Base-by-base conservation (phyloP, 495 filamentous ascomycete genomes). In the Immersiella caudata region DNA sequence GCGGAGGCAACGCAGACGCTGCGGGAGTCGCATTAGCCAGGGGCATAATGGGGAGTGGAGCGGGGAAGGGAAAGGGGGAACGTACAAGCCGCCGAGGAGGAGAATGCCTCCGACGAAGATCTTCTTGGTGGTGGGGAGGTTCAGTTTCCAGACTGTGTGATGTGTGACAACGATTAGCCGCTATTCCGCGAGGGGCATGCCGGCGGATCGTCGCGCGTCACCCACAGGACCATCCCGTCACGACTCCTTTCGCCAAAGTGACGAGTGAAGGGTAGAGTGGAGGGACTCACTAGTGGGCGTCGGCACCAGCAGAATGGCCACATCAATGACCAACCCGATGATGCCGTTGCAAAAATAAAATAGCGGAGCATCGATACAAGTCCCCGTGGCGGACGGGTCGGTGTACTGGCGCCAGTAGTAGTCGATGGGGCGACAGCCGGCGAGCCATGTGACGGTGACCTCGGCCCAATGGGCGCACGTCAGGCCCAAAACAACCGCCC, bases 221-320 rank as follows among this genome's bases (percentile, higher is more conserved):
- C 51, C 14, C 51, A n/a, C 51, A 55, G 51, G 51, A 55, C 24
- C 20, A n/a, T 25, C 20, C 51, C 24, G 24, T 55, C 51, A 55
- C 51, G 9, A 55, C n/a, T n/a, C 14, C 20, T n/a, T 18, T 22
- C 20, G 51, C 20, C 9, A 55, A 6, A 18, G 51, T 18, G 49
- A 56, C 24, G 29, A 25, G 11, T 56, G 49, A 22, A 64, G 12
- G 12, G 16, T 5, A n/a, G 16, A 20, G 9, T 50, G 27, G 27
- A 24, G 29, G 8, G 16, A 67, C 70, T 46, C 33, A 69, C 70
- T 78, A 12, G 74, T 71, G 1, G 78, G 81, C 35, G 80, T 75
- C 0, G 82, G 82, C 7, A 83, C 74, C 6, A 76, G 29, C 18
- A 84, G 70, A 26, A 84, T 75, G 55, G 80, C 66, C 20, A 83